Evolutionary conservation across 768 basidiomycete species (phyloP).

Genomic region (Neoboletus magnificus): DNA sequence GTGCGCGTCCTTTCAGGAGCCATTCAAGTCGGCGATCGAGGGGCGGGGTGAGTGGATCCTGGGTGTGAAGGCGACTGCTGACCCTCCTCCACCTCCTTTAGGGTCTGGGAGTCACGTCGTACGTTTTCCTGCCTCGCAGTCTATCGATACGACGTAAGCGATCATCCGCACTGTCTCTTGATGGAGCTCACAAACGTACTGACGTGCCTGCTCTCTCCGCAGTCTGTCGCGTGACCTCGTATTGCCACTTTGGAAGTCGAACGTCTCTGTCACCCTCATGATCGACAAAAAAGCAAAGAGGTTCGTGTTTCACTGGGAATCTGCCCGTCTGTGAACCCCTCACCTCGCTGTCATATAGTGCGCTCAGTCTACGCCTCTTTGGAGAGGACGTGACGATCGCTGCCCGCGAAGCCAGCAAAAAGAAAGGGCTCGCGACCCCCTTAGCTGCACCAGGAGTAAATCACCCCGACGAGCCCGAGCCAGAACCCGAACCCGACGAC

Average conservation of each 20-base stretch:
- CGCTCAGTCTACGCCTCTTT: constrained; percentile 82
- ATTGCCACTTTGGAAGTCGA: constrained; percentile 97
- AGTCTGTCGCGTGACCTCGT: constrained; percentile 77
- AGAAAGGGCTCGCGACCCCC: constrained; percentile 7
- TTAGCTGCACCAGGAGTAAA: neutral
- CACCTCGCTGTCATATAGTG: constrained; percentile 44
- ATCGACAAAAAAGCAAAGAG: constrained; percentile 96
- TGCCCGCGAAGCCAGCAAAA: constrained; percentile 37
- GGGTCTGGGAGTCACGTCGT: constrained; percentile 73
- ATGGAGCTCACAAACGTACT: neutral
- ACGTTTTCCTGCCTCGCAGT: constrained; percentile 55
- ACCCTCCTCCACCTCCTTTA: constrained; percentile 19
- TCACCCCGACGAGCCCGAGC: neutral
- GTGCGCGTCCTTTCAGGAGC: constrained; percentile 56
- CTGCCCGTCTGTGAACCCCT: neutral
- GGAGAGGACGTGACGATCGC: constrained; percentile 69
- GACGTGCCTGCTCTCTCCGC: neutral
- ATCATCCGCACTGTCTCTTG: neutral
- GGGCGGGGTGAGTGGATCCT: constrained; percentile 46
- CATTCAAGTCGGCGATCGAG: constrained; percentile 54
- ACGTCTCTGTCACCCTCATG: constrained; percentile 84
- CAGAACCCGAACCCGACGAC: constrained; percentile 1
- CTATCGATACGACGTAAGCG: constrained; percentile 54
- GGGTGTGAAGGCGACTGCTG: neutral
- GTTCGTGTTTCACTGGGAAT: constrained; percentile 37